Evolutionary conservation across 306 rosid genomes (phyloP), one percentile per base, ranked within the genome.

Genomic region (Citrullus amarus): DNA sequence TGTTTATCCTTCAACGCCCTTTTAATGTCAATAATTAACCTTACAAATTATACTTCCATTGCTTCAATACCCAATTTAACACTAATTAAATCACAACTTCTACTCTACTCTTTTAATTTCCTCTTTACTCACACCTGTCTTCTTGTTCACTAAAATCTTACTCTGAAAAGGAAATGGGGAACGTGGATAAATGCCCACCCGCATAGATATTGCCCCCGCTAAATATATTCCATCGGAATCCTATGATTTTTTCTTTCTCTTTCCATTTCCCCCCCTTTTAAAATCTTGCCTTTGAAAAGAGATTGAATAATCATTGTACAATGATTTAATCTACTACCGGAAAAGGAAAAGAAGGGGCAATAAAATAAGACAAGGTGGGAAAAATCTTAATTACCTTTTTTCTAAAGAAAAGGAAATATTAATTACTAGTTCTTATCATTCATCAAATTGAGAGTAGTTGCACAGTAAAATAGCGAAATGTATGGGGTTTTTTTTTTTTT

Each of bases 51-150:
- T 0, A 2, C 44, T 32, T 32, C 4, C 8, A 7, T 39, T 39
- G 44, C 8, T 39, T 39, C 54, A 12, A 3, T 48, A 48, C 0
- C 54, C 54, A 5, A 10, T 48, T 48, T 9, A 44, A 36, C 39
- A 36, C 81, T 81, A 80, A 84, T 85, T 86, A 89, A 25, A 89
- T 71, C 59, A 17, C 80, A 78, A 79, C 80, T 84, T 60, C 66
- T 28, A 28, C 66, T 60, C 66, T 28, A 28, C 66, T 5, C 7
- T 60, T 60, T 28, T 3, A 60, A 10, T 13, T 60, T 28, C 66
- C 66, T 60, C 18, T 17, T 17, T 4, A 60, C 66, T 60, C 36
- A 10, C 17, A 4, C 8, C 16, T 12, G 1, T 4, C 36, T 9
- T 59, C 66, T 11, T 25, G 6, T 59, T 25, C 8, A 60, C 38